Evolutionary conservation across 768 basidiomycete genomes (phyloP).

Genomic region (Paxillus rubicundulus): DNA sequence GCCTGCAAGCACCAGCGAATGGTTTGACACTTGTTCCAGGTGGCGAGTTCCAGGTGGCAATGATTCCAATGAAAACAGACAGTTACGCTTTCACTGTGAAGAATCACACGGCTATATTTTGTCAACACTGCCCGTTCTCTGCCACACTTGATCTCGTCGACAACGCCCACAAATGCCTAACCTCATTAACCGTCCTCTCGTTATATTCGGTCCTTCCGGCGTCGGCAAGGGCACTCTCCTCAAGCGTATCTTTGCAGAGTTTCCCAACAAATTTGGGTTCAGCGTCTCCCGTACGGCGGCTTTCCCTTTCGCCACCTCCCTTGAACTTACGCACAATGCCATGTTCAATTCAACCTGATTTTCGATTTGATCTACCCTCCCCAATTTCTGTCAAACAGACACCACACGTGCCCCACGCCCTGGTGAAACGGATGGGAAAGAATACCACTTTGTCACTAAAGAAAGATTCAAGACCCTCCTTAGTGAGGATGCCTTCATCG

Average conservation of each 20-base stretch:
- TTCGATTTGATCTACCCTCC: background rate
- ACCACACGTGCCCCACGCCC: slow-evolving; percentile 84
- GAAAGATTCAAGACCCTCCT: slow-evolving; percentile 74
- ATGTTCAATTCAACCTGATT: background rate
- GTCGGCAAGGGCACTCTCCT: slow-evolving; percentile 94
- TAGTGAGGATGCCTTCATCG: slow-evolving; percentile 76
- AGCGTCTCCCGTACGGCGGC: slow-evolving; percentile 78
- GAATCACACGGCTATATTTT: no score
- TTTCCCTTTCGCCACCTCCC: slow-evolving; percentile 10
- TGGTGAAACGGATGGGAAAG: slow-evolving; percentile 77
- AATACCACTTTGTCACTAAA: slow-evolving; percentile 81
- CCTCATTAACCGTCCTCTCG: slow-evolving; percentile 51
- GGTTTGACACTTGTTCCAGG: no score
- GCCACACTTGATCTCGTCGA: background rate
- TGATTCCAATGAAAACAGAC: no score
- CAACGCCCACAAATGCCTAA: slow-evolving; percentile 3
- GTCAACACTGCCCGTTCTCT: no score
- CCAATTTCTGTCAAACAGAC: slow-evolving; percentile 47
- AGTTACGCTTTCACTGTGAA: background rate
- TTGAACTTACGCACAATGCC: background rate
- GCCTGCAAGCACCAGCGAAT: background rate
- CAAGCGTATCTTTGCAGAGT: slow-evolving; percentile 72
- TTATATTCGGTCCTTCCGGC: slow-evolving; percentile 89
- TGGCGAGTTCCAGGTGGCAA: no score
- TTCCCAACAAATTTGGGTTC: slow-evolving; percentile 87